Base-by-base conservation (phyloP, 345 rosid genomes). In the Trapa bicornis region DNA sequence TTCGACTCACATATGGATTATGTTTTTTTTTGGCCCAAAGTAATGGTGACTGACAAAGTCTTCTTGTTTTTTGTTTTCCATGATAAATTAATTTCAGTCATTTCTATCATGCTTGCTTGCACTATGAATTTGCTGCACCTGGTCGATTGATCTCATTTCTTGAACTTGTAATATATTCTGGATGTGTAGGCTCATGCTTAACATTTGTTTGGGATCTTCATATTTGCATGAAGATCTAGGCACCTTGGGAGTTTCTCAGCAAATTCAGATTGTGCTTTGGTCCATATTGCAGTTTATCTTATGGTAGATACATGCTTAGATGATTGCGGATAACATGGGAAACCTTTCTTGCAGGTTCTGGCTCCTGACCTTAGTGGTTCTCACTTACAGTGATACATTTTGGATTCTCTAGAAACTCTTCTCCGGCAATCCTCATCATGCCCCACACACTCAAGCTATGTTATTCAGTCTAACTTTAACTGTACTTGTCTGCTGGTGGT, bases 261-360 rank as follows among this genome's bases (percentile, higher is more conserved):
- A 67, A 64, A 57, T 72, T 65, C 73, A 62, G 66, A 72, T 73
- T 68, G 68, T 58, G 67, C 60, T 61, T 67, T 56, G 35, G 45
- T 67, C 64, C 54, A n/a, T 45, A 48, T 71, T 71, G 50, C 36
- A 50, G 52, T 71, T 70, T 66, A 41, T 58, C 71, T 70, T 60
- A 35, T 72, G 66, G 58, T 67, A 72, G 66, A 65, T 48, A n/a
- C 67, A 66, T 70, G 37, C 64, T 62, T 72, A 65, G 76, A 73
- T 72, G 67, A 75, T 69, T 71, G 70, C 71, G 65, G 70, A 78
- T 72, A 77, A 61, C 68, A 78, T 92, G 96, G 91, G 88, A 72
- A 78, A 68, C 62, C 69, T 80, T 73, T 64, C 89, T 38, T 88
- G 83, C 84, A 92, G 96, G 98, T 92, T 37, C 53, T 41, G 61